Base-by-base conservation (phyloP, 345 rosid species). In the Citropsis articulata region DNA sequence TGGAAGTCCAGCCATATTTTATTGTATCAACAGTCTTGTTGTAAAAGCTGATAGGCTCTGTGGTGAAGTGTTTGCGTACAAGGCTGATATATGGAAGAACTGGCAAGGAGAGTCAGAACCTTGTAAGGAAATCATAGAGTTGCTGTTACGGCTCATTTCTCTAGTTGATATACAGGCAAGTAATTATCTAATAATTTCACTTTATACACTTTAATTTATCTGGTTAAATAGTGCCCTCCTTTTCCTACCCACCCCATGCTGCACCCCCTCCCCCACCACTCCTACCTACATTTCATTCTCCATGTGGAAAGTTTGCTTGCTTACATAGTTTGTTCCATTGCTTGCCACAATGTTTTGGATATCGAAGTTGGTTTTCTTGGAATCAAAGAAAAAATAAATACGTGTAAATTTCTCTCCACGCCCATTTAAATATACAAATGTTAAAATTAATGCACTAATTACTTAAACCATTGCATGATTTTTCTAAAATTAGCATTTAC, bases 91-190 rank as follows among this genome's bases (percentile, higher is more conserved):
- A 13, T 87, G 91, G 90, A 86, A 83, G 77, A 88, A 86, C 76
- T 86, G 83, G 88, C 90, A 85, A 84, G 95, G 89, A 79, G 89
- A 85, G 72, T 78, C 85, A 6, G 95, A 90, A 68, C 88, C 92
- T 31, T 84, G 88, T 72, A 89, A 85, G 82, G 85, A 92, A 66
- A 81, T 92, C 72, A 76, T 91, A 3, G 97, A 93, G 80, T 85
- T 95, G 91, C 94, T 94, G 69, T 70, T 91, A 75, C 86, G 88
- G 62, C 97, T 95, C 80, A 81, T 95, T 72, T 90, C 93, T 42
- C 82, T 95, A 33, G 95, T 90, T 70, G 99, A 93, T 85, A 88
- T 94, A 82, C 98, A 95, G 86, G 98, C 89, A 84, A 85, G 91
- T 69, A 36, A 22, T 59, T 72, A 53, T 24, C 35, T 64, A 31